phyloP scores from a whole-genome alignment of 2,329 filamentous ascomycete genomes.

The Tolypocladium guangdongense region DNA sequence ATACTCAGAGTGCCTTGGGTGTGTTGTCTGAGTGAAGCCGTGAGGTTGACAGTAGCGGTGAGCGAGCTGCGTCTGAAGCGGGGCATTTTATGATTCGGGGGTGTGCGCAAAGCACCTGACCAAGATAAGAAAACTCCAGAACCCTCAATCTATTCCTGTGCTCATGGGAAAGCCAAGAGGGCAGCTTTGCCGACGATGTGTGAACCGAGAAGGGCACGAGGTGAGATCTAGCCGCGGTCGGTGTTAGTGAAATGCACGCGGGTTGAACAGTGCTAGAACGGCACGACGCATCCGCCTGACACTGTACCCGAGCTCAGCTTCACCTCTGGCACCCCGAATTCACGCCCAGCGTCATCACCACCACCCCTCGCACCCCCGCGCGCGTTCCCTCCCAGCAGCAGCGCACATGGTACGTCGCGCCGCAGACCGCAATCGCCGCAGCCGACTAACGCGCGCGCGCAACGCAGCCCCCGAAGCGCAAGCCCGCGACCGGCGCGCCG shows the following conservation, averaged over 20 bases:
- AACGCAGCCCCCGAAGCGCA: slow-evolving; percentile 42
- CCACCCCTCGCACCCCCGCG: not conserved
- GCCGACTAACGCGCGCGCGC: not conserved
- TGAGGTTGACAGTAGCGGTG: not conserved
- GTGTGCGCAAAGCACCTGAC: not conserved
- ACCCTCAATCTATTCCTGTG: not conserved
- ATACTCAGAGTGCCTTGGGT: too few relatives aligned
- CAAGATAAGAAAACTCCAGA: too few relatives aligned
- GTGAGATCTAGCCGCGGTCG: not conserved
- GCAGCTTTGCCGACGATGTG: not conserved
- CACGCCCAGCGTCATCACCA: not conserved
- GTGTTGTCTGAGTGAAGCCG: not conserved
- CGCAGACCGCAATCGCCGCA: not conserved
- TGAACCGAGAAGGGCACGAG: not conserved
- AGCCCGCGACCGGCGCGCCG: slow-evolving; percentile 19
- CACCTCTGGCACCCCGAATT: not conserved
- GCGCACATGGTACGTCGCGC: slow-evolving; percentile 1
- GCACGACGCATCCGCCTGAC: not conserved
- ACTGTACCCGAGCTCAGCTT: not conserved
- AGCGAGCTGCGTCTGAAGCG: not conserved
- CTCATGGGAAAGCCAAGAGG: not conserved
- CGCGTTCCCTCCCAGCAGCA: not conserved
- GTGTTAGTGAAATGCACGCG: not conserved
- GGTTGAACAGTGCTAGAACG: not conserved
- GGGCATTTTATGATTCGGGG: not conserved